phyloP scores from a whole-genome alignment of 495 filamentous ascomycete genomes.

The Elasticomyces elasticus region DNA sequence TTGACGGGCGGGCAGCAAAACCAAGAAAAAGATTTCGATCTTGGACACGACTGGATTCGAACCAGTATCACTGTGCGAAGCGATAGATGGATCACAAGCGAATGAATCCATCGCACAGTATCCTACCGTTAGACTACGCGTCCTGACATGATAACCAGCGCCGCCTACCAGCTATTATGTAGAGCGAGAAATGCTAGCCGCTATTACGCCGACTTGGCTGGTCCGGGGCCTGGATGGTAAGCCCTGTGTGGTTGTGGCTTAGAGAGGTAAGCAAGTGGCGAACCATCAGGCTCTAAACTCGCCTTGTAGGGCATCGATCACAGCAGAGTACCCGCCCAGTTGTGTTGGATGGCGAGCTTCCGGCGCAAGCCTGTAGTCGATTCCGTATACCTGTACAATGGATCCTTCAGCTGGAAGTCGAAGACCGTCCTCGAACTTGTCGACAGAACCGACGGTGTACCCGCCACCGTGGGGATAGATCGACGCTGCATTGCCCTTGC shows the following conservation, averaged over 20 bases:
- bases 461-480: slow-evolving; percentile 38
- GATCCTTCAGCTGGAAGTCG: slow-evolving; percentile 27
- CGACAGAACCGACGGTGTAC: slow-evolving; percentile 32
- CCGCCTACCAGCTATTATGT: no score
- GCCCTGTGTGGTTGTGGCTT: slow-evolving; percentile 33
- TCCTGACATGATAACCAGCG: no score
- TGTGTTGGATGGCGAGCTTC: slow-evolving; percentile 2
- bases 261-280: background rate
- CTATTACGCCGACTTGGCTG: slow-evolving; percentile 25
- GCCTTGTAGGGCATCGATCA: slow-evolving; percentile 7
- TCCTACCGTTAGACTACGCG: no score
- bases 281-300: background rate
- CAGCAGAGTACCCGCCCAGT: slow-evolving; percentile 5
- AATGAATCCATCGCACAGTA: no score
- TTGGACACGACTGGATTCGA: no score
- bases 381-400: slow-evolving; percentile 16
- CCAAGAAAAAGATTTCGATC: no score
- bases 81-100: no score
- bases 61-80: no score
- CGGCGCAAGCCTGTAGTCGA: slow-evolving; percentile 3
- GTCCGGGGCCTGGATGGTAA: slow-evolving; percentile 33
- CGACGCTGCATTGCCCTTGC: slow-evolving; percentile 18
- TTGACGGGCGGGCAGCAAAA: slow-evolving; percentile 30
- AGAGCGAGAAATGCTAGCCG: no score
- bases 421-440: slow-evolving; percentile 34